Conservation (phyloP, 129 eudicot genomes). For the Mikania micrantha region DNA sequence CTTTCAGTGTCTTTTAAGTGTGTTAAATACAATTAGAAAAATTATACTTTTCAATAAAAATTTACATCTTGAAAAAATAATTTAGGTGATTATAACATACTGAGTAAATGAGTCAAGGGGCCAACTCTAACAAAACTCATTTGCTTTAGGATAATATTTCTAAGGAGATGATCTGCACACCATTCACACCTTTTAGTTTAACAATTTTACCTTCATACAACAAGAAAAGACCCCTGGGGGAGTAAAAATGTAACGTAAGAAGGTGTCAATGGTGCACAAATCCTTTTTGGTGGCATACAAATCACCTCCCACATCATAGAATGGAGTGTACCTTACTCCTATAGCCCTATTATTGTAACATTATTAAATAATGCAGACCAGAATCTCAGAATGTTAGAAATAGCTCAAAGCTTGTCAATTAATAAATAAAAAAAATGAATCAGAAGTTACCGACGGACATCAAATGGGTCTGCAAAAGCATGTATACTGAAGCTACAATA, state of each 20-base stretch:
- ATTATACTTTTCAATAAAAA: background rate
- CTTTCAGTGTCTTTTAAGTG: background rate
- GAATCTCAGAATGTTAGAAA: background rate
- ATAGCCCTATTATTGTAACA: background rate
- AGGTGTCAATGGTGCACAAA: background rate
- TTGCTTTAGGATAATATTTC: background rate
- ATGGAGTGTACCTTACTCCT: background rate
- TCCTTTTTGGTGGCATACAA: background rate
- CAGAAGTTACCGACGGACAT: constrained; percentile 69
- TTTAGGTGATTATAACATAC: background rate
- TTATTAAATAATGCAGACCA: background rate
- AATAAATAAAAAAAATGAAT: background rate
- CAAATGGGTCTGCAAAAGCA: constrained; percentile 60
- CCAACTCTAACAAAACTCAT: background rate
- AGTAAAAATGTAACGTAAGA: background rate
- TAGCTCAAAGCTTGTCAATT: background rate
- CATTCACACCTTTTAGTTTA: background rate
- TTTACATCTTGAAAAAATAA: background rate
- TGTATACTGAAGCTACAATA: constrained; percentile 65
- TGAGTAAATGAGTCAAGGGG: background rate
- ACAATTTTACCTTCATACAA: background rate
- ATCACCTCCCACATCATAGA: background rate
- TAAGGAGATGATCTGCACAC: background rate
- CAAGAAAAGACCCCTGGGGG: background rate
- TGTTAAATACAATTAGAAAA: background rate